These are phyloP conservation scores for Acanthamoeba sp. DNA, from an alignment of 208 protist genomes.

Conservation along the genomic window DNA sequence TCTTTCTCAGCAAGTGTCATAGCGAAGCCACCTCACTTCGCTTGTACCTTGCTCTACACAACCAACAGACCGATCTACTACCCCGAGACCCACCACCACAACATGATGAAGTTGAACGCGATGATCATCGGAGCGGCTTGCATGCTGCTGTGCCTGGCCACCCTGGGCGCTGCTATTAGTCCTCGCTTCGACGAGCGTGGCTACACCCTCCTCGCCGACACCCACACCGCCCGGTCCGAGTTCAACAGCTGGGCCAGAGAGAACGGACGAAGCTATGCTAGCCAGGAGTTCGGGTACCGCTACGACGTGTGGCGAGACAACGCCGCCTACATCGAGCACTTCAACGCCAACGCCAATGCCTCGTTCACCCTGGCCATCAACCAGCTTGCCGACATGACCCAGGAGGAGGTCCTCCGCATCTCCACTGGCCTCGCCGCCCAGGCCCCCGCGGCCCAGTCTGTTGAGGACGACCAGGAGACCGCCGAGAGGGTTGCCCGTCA, in stretches of 20 bases:
- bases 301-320: slow-evolving; percentile 58
- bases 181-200: slow-evolving; percentile 14
- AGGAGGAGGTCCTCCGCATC: slow-evolving; percentile 68
- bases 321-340: background rate
- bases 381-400: slow-evolving; percentile 81
- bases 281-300: slow-evolving; percentile 34
- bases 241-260: slow-evolving; percentile 20
- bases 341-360: slow-evolving; percentile 28
- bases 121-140: background rate
- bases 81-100: background rate
- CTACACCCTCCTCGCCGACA: slow-evolving; percentile 20
- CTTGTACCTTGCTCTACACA: slow-evolving; percentile 17
- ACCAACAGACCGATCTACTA: background rate
- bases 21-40: slow-evolving; percentile 19
- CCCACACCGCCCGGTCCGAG: background rate
- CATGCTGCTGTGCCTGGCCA: background rate
- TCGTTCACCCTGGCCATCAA: slow-evolving; percentile 77
- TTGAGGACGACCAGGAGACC: background rate
- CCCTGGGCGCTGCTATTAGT: background rate
- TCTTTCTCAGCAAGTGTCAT: background rate
- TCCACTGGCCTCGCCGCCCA: background rate
- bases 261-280: slow-evolving; percentile 16
- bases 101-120: background rate
- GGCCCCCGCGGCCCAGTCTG: background rate
- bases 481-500: background rate